Conservation (phyloP, 306 rosid genomes). For the Morella rubra region DNA sequence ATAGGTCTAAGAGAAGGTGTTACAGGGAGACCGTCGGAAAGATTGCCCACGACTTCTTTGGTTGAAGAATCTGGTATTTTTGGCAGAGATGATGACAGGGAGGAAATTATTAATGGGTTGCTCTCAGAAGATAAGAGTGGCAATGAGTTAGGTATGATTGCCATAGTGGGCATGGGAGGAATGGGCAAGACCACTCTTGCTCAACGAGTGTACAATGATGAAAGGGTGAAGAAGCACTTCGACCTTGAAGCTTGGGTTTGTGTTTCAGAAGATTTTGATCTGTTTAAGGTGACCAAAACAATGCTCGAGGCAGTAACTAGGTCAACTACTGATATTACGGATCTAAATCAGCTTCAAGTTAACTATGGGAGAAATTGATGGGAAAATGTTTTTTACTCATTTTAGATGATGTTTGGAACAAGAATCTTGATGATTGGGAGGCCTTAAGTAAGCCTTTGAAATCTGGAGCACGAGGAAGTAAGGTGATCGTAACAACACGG, state of each 20-base stretch:
- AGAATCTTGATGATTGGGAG: conserved; percentile 1
- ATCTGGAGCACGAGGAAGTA: too few relatives aligned
- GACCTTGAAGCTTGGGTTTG: conserved; percentile 32
- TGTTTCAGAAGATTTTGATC: conserved; percentile 26
- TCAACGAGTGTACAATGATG: conserved; percentile 30
- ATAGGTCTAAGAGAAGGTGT: too few relatives aligned
- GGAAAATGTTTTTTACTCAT: conserved; percentile 20
- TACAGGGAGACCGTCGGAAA: too few relatives aligned
- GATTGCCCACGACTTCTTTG: too few relatives aligned
- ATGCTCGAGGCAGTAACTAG: conserved; percentile 8
- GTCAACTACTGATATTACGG: neutral
- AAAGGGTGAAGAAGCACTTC: conserved; percentile 3
- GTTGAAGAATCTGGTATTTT: too few relatives aligned
- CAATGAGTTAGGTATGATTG: conserved; percentile 10
- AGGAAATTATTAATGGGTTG: too few relatives aligned
- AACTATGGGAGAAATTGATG: neutral
- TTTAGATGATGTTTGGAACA: conserved; percentile 28
- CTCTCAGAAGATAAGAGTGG: neutral
- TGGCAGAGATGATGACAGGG: too few relatives aligned
- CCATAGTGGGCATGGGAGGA: conserved; percentile 41
- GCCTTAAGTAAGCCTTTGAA: conserved; percentile 5
- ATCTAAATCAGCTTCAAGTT: neutral
- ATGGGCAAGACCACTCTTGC: conserved; percentile 40
- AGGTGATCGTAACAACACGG: too few relatives aligned
- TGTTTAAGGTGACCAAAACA: conserved; percentile 18